Percentiles rank a stretch among this genome's conserved stretches.
These are phyloP conservation scores for Citrullus colocynthis DNA, from an alignment of 306 rosid species.

Conservation along the genomic window DNA sequence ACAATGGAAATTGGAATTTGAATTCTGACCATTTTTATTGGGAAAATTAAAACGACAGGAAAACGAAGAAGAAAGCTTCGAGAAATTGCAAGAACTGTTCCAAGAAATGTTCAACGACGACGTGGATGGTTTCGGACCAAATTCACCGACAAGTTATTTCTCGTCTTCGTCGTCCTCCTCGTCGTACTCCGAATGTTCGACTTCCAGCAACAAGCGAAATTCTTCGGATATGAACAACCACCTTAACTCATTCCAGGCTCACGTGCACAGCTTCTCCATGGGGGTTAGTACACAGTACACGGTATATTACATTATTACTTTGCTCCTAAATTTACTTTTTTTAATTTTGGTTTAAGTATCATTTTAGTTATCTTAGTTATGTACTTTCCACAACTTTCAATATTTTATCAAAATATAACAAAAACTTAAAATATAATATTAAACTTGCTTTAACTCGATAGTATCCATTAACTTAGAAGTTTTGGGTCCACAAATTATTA, in stretches of 20 bases:
- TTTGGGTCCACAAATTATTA: too few species aligned
- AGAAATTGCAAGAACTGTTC: conserved; percentile 72
- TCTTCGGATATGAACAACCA: conserved; percentile 30
- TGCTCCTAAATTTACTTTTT: too few species aligned
- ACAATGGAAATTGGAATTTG: too few species aligned
- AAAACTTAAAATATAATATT: too few species aligned
- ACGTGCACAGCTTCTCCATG: conserved; percentile 40
- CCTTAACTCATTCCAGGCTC: neutral
- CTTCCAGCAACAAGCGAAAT: conserved; percentile 48
- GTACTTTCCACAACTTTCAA: too few species aligned
- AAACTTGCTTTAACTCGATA: too few species aligned
- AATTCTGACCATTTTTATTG: too few species aligned
- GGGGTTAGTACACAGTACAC: conserved; percentile 45
- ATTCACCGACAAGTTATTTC: conserved; percentile 14
- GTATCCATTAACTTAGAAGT: too few species aligned
- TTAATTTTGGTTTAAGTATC: neutral
- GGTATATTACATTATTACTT: neutral
- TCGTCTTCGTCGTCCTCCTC: conserved; percentile 33
- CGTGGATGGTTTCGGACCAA: conserved; percentile 19
- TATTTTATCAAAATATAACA: too few species aligned
- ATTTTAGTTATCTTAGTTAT: too few species aligned
- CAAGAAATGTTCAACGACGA: conserved; percentile 65
- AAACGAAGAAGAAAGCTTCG: conserved; percentile 67
- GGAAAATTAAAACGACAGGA: conserved; percentile 24
- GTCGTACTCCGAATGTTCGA: conserved; percentile 22